Evolutionary conservation across 129 eudicot genomes (phyloP).

Genomic region (Lactuca sativa): DNA sequence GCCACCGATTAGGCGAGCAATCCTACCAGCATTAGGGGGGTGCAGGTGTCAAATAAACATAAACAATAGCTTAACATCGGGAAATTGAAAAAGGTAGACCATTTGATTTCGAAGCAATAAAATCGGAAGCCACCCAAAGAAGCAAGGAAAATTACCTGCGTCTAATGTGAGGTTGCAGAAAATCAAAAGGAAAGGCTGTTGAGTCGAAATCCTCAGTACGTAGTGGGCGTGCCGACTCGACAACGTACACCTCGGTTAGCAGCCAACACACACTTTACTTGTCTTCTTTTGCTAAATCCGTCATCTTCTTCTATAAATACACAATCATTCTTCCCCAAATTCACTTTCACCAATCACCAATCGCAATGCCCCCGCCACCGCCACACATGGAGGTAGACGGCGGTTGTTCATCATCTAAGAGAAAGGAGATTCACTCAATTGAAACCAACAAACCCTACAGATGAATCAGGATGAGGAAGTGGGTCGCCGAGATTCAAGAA

Average conservation of each 20-base stretch:
- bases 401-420: slow-evolving; percentile 24
- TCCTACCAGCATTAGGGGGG: too few species aligned
- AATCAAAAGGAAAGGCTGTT: too few species aligned
- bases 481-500: slow-evolving; percentile 92
- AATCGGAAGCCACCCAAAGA: too few species aligned
- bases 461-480: slow-evolving; percentile 83
- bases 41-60: too few species aligned
- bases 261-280: slow-evolving; percentile 34
- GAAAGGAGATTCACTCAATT: slow-evolving; percentile 29
- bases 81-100: too few species aligned
- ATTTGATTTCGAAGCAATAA: too few species aligned
- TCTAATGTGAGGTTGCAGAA: too few species aligned
- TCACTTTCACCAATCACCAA: slow-evolving; percentile 1
- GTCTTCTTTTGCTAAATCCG: background rate
- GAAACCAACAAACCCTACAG: slow-evolving; percentile 51
- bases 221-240: slow-evolving; percentile 51
- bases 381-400: slow-evolving; percentile 23
- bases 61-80: too few species aligned
- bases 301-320: slow-evolving; percentile 22
- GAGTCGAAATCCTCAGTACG: too few species aligned
- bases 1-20: too few species aligned
- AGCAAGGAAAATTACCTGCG: too few species aligned
- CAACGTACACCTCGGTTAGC: slow-evolving; percentile 31
- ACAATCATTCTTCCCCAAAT: slow-evolving; percentile 1
- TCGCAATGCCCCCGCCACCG: too few species aligned